Conservation (phyloP, 2,329 filamentous ascomycete species). For the Rutstroemia sydowiana region DNA sequence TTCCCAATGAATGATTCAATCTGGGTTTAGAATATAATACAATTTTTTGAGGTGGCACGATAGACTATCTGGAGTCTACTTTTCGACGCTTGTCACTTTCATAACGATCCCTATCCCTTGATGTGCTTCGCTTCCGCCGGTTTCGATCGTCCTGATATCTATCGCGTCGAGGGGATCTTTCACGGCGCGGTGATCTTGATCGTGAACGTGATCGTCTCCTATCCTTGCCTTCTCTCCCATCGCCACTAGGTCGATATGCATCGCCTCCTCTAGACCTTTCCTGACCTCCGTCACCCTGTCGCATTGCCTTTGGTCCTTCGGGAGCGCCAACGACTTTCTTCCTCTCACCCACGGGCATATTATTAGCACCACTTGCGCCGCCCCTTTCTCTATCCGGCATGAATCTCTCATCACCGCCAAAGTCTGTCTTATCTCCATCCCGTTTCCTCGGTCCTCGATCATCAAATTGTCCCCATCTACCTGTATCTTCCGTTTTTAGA, state of each 20-base stretch:
- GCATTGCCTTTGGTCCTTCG: conserved; percentile 26
- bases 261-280: conserved; percentile 29
- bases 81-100: conserved; percentile 53
- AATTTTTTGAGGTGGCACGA: conserved; percentile 10
- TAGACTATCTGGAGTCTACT: conserved; percentile 37
- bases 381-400: conserved; percentile 51
- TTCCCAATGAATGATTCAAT: not conserved
- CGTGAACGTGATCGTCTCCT: conserved; percentile 40
- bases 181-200: conserved; percentile 46
- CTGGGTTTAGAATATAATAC: not conserved
- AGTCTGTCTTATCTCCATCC: conserved; percentile 29
- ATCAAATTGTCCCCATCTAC: conserved; percentile 66
- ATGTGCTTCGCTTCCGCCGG: conserved; percentile 52
- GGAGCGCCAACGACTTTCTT: conserved; percentile 26
- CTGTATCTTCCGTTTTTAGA: conserved; percentile 83
- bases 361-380: conserved; percentile 59
- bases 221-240: conserved; percentile 30
- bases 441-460: conserved; percentile 38
- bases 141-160: conserved; percentile 36
- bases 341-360: conserved; percentile 59
- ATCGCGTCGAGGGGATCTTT: conserved; percentile 23
- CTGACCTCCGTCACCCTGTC: conserved; percentile 18
- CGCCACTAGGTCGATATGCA: conserved; percentile 20
- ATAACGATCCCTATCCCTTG: conserved; percentile 45
- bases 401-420: conserved; percentile 58